These are phyloP conservation scores for Coriaria nepalensis DNA, from an alignment of 306 rosid species.

Conservation along the genomic window DNA sequence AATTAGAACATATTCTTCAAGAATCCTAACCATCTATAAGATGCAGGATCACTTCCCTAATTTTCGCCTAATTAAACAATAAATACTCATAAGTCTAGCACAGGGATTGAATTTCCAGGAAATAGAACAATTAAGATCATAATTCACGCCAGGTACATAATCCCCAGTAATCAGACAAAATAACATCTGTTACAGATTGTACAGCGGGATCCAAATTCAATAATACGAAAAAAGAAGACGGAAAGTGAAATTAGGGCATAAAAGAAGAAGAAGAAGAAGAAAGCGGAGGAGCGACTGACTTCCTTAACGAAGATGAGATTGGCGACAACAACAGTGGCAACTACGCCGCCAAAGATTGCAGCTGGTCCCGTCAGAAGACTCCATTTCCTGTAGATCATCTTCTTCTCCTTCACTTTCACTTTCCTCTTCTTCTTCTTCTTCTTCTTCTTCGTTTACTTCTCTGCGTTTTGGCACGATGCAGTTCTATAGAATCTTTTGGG, in stretches of 20 bases:
- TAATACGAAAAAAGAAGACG: background rate
- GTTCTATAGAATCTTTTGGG: too few species aligned
- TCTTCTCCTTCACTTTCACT: slow-evolving; percentile 11
- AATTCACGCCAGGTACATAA: too few species aligned
- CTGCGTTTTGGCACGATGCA: too few species aligned
- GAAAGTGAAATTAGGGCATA: background rate
- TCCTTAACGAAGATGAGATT: slow-evolving; percentile 31
- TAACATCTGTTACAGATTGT: background rate
- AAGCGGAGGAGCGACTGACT: slow-evolving; percentile 21
- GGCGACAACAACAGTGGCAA: slow-evolving; percentile 35
- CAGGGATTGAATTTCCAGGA: too few species aligned
- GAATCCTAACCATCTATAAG: too few species aligned
- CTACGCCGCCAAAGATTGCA: slow-evolving; percentile 45
- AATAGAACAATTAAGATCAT: too few species aligned
- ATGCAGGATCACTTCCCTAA: too few species aligned
- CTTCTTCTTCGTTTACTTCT: too few species aligned
- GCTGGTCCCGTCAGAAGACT: slow-evolving; percentile 65
- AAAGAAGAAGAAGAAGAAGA: slow-evolving; percentile 4
- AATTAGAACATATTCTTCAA: too few species aligned
- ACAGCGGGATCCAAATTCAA: background rate
- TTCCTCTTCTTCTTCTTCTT: slow-evolving; percentile 3
- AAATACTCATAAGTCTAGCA: too few species aligned
- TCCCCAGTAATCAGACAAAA: too few species aligned
- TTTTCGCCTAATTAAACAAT: too few species aligned
- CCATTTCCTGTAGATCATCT: slow-evolving; percentile 91